A percentile compares a stretch with the other conserved stretches of the same genome.
These are phyloP conservation scores for Rhodotorula taiwanensis DNA, from an alignment of 768 basidiomycete species.

Conservation along the genomic window DNA sequence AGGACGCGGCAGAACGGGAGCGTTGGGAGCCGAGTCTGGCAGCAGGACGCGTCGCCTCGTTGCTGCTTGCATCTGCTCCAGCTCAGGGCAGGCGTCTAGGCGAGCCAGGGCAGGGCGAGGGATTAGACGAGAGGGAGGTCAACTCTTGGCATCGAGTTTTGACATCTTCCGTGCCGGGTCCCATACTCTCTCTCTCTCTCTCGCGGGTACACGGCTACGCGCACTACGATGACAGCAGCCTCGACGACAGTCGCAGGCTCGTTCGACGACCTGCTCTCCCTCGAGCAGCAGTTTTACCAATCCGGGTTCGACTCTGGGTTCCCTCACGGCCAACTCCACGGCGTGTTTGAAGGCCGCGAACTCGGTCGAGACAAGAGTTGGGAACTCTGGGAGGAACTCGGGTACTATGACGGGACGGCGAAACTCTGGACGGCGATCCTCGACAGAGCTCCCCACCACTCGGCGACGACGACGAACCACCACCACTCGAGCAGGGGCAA, in stretches of 20 bases:
- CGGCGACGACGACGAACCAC: not conserved
- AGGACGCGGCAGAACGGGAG: not conserved
- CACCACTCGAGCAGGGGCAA: constrained; percentile 47
- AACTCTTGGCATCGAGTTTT: too few relatives aligned
- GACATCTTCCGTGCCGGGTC: too few relatives aligned
- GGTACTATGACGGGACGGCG: constrained; percentile 84
- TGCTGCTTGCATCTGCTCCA: too few relatives aligned
- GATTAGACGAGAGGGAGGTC: too few relatives aligned
- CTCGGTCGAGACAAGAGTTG: constrained; percentile 84
- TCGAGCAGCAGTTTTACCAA: constrained; percentile 63
- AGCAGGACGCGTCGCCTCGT: too few relatives aligned
- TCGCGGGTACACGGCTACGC: too few relatives aligned
- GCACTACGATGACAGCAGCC: too few relatives aligned
- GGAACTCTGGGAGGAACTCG: constrained; percentile 96
- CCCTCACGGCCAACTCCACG: constrained; percentile 79
- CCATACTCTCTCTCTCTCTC: too few relatives aligned
- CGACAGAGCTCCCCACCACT: not conserved
- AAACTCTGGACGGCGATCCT: constrained; percentile 57
- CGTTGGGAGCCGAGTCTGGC: too few relatives aligned
- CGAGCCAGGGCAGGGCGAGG: too few relatives aligned
- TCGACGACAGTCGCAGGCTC: not conserved
- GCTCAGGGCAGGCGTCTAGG: too few relatives aligned
- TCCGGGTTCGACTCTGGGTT: constrained; percentile 69
- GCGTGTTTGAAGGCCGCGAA: constrained; percentile 80
- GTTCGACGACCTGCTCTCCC: constrained; percentile 23